Conservation (phyloP, 1,139 yeast species). For the Hyphopichia wangnamkhiaoensis region DNA sequence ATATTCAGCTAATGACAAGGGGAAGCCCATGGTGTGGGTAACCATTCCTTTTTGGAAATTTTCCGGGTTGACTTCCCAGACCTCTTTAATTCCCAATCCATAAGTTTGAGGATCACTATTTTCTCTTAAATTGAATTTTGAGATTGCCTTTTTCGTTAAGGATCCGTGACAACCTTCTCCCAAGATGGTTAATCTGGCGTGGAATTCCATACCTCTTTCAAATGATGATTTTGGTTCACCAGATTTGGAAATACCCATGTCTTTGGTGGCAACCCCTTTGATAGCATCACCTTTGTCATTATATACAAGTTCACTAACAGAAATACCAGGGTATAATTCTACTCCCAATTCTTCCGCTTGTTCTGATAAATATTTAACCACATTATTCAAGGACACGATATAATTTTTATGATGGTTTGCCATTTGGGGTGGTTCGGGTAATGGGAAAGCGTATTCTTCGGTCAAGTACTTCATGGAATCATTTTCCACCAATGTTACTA, state of each 20-base stretch:
- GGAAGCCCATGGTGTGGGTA: conserved; percentile 89
- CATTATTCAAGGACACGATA: conserved; percentile 79
- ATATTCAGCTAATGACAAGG: conserved; percentile 70
- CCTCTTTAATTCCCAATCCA: conserved; percentile 93
- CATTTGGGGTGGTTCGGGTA: conserved; percentile 96
- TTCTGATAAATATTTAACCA: conserved; percentile 80
- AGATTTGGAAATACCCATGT: conserved; percentile 75
- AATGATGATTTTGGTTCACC: conserved; percentile 79
- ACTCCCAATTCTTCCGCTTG: conserved; percentile 93
- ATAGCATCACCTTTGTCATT: conserved; percentile 58
- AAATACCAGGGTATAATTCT: conserved; percentile 87
- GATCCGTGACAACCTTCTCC: conserved; percentile 99
- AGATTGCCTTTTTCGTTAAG: conserved; percentile 71
- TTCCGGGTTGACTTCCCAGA: conserved; percentile 92
- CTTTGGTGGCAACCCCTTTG: conserved; percentile 90
- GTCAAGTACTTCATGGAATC: conserved; percentile 74
- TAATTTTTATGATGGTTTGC: conserved; percentile 76
- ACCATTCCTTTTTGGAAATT: conserved; percentile 80
- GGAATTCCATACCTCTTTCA: conserved; percentile 97
- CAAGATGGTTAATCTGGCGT: conserved; percentile 79
- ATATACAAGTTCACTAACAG: conserved; percentile 82
- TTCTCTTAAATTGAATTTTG: conserved; percentile 65
- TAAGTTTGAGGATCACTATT: conserved; percentile 81
- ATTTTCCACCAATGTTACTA: conserved; percentile 69
- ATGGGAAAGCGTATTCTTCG: conserved; percentile 54